Base-by-base conservation (phyloP, 495 filamentous ascomycete species). In the Tuber melanosporum region DNA sequence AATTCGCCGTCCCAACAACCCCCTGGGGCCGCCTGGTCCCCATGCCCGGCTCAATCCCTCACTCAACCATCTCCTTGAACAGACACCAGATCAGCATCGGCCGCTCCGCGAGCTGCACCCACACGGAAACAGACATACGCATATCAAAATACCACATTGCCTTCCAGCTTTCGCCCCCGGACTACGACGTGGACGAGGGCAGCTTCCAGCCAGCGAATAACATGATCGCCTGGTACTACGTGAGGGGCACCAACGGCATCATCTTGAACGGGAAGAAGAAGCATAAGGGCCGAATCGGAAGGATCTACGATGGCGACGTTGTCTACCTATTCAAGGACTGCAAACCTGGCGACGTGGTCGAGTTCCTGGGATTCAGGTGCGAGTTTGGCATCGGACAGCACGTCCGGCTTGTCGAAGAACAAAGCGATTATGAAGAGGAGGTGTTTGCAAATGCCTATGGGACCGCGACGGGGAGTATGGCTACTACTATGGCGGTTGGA, bases 81-180 rank as follows among this genome's bases (percentile, higher is more conserved):
- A 72, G 74, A 19, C 75, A 80, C 20, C 42, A 76, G 14, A 66
- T 76, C 22, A 71, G 36, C 32, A 75, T 83, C 39, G 82, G 82
- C 20, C 82, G 82, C 32, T 74, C 76, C 10, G n/a, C 71, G 20
- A 73, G 32, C 32, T 81, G 77, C 20, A 78, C 79, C 1, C 43
- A 77, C 15, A 66, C 46, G 3, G 71, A 73, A 15, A 71, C 75
- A 15, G 82, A 83, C 52, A 73, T 76, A 6, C 73, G 82, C 1
- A 74, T 83, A 62, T 81, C 79, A 1, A 83, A 83, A 47, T 69
- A 57, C 19, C 82, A 83, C 71, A 70, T 83, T 19, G 81, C 78
- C 10, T 44, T 83, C 19, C 76, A 79, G 52, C 62, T 82, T 9
- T 72, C 79, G 6, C 49, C 75, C 26, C 76, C 78, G 0, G 43